These are phyloP conservation scores for Xylariaceae sp. DNA, from an alignment of 2,329 filamentous ascomycete genomes.

Conservation along the genomic window DNA sequence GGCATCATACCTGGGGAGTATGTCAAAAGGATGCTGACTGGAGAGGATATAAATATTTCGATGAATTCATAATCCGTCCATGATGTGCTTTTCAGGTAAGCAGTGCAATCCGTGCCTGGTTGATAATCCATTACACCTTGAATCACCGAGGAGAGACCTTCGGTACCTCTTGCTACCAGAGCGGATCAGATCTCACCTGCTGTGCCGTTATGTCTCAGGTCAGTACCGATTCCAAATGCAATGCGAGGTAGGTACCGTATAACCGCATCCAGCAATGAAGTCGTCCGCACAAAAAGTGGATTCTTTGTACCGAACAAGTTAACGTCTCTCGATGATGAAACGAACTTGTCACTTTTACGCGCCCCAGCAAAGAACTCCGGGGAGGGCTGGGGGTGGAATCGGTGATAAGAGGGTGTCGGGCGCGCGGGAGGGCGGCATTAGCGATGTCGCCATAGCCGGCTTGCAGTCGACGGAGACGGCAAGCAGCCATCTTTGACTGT, in stretches of 20 bases:
- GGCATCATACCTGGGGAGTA: background rate
- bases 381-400: background rate
- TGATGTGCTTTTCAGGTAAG: background rate
- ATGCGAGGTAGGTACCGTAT: background rate
- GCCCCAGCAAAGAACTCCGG: background rate
- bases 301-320: background rate
- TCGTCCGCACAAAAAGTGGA: slow-evolving; percentile 11
- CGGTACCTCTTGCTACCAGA: background rate
- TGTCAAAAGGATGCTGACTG: slow-evolving; percentile 2
- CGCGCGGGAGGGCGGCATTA: slow-evolving; percentile 17
- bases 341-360: background rate
- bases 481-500: slow-evolving; percentile 1
- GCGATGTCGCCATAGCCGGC: slow-evolving; percentile 22
- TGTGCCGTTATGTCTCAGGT: too few relatives aligned
- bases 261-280: background rate
- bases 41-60: background rate
- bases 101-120: background rate
- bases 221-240: background rate
- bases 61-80: background rate
- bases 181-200: background rate
- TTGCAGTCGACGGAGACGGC: slow-evolving; percentile 7
- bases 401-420: slow-evolving; percentile 16
- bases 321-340: slow-evolving; percentile 7
- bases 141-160: background rate
- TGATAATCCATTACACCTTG: background rate